Conservation (phyloP, 176 grass and related monocot genomes). For the Aechmea fasciata region DNA sequence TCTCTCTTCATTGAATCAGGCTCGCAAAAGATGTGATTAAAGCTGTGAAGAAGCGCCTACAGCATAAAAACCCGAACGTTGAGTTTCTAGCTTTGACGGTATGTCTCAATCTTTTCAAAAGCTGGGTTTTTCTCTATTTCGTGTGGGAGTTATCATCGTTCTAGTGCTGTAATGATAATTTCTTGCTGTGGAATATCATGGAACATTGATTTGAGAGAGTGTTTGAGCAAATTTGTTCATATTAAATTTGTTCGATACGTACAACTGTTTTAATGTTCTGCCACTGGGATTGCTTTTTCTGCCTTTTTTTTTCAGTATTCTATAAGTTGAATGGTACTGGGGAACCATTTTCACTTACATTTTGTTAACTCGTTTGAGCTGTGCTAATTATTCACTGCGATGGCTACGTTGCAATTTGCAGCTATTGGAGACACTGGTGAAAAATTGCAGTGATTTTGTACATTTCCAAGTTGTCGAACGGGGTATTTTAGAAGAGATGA, state of each 20-base stretch:
- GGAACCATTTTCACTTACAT: too few relatives aligned
- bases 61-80: conserved; percentile 66
- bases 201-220: too few relatives aligned
- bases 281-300: too few relatives aligned
- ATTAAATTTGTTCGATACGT: too few relatives aligned
- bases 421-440: conserved; percentile 76
- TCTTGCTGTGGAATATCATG: too few relatives aligned
- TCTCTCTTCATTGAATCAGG: conserved; percentile 28
- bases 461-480: conserved; percentile 72
- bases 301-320: too few relatives aligned
- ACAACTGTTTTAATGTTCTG: too few relatives aligned
- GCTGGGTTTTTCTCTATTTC: too few relatives aligned
- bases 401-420: conserved; percentile 16
- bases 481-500: conserved; percentile 69
- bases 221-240: too few relatives aligned
- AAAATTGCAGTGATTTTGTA: conserved; percentile 69
- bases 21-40: conserved; percentile 82
- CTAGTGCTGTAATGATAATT: too few relatives aligned
- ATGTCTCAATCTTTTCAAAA: conserved; percentile 5
- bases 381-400: not conserved
- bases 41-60: conserved; percentile 79
- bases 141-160: too few relatives aligned
- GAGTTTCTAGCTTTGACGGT: conserved; percentile 79
- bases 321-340: too few relatives aligned
- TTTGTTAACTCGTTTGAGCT: not conserved